A percentile compares a stretch with the other conserved stretches of the same genome.
Conservation (phyloP, 2,329 filamentous ascomycete species). For the Phoma sp. region DNA sequence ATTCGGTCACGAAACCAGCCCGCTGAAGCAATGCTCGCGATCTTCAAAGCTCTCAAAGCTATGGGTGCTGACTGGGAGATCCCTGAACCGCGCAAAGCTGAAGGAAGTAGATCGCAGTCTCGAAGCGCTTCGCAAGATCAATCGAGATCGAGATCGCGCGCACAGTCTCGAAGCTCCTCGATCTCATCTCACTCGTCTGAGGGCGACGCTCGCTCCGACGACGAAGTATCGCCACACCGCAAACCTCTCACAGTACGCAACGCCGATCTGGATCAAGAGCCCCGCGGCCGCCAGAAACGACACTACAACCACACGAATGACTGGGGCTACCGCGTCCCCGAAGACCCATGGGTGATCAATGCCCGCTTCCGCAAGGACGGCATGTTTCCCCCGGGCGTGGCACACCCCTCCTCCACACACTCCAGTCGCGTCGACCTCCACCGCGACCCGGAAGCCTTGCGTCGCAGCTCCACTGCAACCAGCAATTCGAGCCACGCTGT, state of each 20-base stretch:
- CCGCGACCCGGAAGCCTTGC: conserved; percentile 30
- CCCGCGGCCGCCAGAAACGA: conserved; percentile 48
- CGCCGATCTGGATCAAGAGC: conserved; percentile 22
- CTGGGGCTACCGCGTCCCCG: conserved; percentile 80
- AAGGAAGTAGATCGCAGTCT: conserved; percentile 46
- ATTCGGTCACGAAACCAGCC: conserved; percentile 94
- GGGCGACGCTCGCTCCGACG: conserved; percentile 23
- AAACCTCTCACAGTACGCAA: conserved; percentile 43
- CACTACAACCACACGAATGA: conserved; percentile 56
- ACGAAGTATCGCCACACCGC: conserved; percentile 26
- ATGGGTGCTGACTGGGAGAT: conserved; percentile 88
- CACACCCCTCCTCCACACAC: conserved; percentile 58
- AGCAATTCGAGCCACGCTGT: conserved; percentile 41
- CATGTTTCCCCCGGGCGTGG: conserved; percentile 62
- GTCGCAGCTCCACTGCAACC: conserved; percentile 42
- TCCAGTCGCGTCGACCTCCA: conserved; percentile 56
- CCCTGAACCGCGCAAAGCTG: conserved; percentile 48
- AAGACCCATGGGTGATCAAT: conserved; percentile 93
- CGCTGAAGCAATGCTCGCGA: conserved; percentile 91
- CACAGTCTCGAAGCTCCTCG: conserved; percentile 40
- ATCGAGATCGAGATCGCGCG: conserved; percentile 43
- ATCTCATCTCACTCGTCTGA: conserved; percentile 41
- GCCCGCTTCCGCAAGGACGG: conserved; percentile 87
- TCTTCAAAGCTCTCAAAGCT: conserved; percentile 88
- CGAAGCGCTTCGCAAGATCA: conserved; percentile 37